A percentile compares a stretch with the other conserved stretches of the same genome.
phyloP scores from a whole-genome alignment of 306 rosid genomes.

The Quercus ilex region DNA sequence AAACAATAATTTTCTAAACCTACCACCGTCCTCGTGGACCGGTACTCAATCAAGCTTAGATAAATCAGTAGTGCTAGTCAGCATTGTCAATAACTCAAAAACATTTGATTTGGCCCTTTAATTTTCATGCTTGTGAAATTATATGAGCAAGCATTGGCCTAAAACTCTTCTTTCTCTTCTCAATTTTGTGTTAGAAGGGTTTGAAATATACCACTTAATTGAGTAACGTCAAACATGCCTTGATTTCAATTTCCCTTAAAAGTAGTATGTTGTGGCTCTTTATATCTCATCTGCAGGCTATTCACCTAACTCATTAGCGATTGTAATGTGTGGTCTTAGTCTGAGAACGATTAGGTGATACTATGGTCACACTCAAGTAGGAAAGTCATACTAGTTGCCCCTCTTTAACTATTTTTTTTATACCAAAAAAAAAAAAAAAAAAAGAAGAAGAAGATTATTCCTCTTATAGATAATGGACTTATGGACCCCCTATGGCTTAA shows the following conservation, averaged over 20 bases:
- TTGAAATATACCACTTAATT: background rate
- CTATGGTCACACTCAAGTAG: fast-evolving
- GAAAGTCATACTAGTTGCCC: fast-evolving
- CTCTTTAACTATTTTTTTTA: too few relatives aligned
- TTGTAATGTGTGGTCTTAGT: too few relatives aligned
- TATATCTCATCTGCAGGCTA: fast-evolving
- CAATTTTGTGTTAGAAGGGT: background rate
- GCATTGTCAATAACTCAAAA: background rate
- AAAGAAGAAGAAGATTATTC: too few relatives aligned
- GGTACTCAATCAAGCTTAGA: background rate
- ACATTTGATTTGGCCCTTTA: too few relatives aligned
- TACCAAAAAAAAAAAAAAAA: too few relatives aligned
- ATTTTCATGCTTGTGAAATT: too few relatives aligned
- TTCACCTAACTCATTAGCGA: too few relatives aligned
- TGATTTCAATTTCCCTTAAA: too few relatives aligned
- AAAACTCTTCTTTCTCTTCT: background rate
- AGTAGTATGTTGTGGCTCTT: fast-evolving
- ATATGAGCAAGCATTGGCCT: too few relatives aligned
- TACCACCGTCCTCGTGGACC: slow-evolving; percentile 16
- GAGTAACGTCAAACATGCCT: background rate
- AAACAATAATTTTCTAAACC: background rate
- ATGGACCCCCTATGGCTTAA: too few relatives aligned
- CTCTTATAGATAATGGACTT: too few relatives aligned
- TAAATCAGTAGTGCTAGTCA: background rate
- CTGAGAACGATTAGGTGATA: fast-evolving